Conservation (phyloP, 2,329 filamentous ascomycete species). For the Cercospora zeae-maydis region DNA sequence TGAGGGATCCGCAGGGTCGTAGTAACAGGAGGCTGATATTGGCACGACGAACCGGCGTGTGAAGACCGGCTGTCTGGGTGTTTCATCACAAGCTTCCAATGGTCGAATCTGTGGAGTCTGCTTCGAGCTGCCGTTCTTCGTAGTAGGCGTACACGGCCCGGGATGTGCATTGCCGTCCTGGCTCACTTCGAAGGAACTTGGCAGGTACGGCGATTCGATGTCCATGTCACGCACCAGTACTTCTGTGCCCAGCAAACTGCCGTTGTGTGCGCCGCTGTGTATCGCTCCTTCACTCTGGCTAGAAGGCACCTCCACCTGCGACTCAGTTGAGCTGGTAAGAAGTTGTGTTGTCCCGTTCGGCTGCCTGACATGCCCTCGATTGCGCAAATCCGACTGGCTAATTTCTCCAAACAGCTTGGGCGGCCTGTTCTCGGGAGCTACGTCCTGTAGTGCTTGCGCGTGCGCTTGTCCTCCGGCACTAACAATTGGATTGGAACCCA, state of each 20-base stretch:
- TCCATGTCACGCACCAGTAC: slow-evolving; percentile 49
- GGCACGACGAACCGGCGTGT: slow-evolving; percentile 46
- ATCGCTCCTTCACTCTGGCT: background rate
- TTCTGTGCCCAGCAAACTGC: slow-evolving; percentile 48
- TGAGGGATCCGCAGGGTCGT: slow-evolving; percentile 41
- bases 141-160: slow-evolving; percentile 28
- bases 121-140: background rate
- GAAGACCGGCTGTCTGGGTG: slow-evolving; percentile 30
- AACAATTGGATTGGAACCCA: slow-evolving; percentile 36
- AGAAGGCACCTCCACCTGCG: background rate
- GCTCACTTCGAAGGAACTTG: slow-evolving; percentile 37
- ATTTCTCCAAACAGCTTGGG: slow-evolving; percentile 60
- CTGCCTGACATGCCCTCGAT: slow-evolving; percentile 39
- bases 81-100: background rate
- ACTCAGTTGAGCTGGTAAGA: slow-evolving; percentile 5
- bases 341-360: background rate
- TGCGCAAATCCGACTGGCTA: slow-evolving; percentile 52
- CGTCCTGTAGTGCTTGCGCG: slow-evolving; percentile 15
- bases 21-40: slow-evolving; percentile 45
- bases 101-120: background rate
- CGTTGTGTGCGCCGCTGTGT: slow-evolving; percentile 3
- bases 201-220: slow-evolving; percentile 45
- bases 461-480: slow-evolving; percentile 10
- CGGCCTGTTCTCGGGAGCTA: slow-evolving; percentile 15
- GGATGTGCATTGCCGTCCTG: slow-evolving; percentile 36